phyloP scores from a whole-genome alignment of 257 asterid genomes.

The Jaltomata sinuosa region DNA sequence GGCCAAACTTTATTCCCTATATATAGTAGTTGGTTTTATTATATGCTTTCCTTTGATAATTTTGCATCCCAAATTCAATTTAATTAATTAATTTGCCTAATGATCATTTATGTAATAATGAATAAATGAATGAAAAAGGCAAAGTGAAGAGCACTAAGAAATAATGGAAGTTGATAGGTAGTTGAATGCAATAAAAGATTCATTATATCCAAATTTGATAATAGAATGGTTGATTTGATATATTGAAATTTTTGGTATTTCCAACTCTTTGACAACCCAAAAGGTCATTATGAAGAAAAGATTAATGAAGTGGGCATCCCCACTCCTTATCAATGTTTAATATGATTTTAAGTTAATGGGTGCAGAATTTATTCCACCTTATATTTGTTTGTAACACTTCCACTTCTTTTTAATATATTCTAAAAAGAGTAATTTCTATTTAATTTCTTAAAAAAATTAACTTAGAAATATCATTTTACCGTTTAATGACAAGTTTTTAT shows the following conservation, averaged over 20 bases:
- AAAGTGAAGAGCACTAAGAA: conserved; percentile 1
- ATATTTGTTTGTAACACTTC: background rate
- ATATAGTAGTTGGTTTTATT: background rate
- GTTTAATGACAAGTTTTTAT: background rate
- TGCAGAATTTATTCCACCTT: background rate
- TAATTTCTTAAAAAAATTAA: background rate
- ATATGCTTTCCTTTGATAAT: background rate
- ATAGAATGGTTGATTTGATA: background rate
- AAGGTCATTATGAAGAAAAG: background rate
- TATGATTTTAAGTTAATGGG: background rate
- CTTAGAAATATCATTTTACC: background rate
- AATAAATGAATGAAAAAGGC: background rate
- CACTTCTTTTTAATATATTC: background rate
- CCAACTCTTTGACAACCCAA: conserved; percentile 4
- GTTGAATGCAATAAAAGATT: background rate
- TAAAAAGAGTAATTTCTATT: background rate
- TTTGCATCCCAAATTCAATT: background rate
- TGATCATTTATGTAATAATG: background rate
- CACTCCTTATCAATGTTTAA: background rate
- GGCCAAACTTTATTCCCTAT: background rate
- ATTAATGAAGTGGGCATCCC: background rate
- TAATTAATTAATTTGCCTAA: background rate
- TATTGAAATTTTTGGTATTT: background rate
- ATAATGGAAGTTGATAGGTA: background rate
- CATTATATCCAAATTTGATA: background rate